Evolutionary conservation across 306 rosid genomes (phyloP).

Genomic region (Trifolium dubium): DNA sequence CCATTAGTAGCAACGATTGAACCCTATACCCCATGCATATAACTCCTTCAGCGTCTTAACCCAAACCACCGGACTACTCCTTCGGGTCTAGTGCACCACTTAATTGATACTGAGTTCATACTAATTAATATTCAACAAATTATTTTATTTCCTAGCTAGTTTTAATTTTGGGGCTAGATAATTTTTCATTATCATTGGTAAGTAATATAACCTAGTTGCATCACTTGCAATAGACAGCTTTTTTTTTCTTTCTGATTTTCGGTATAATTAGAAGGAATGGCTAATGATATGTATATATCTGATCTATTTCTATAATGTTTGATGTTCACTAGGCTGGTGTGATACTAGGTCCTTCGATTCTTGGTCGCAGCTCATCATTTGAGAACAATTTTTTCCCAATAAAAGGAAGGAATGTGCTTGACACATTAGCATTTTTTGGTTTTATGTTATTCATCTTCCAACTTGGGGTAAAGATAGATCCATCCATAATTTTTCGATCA

Average conservation of each 20-base stretch:
- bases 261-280: background rate
- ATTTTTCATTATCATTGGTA: background rate
- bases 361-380: constrained; percentile 54
- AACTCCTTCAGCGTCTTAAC: background rate
- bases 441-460: constrained; percentile 58
- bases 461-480: constrained; percentile 64
- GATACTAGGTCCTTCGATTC: constrained; percentile 69
- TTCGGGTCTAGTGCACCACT: background rate
- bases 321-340: constrained; percentile 60
- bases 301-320: constrained; percentile 30
- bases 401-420: constrained; percentile 52
- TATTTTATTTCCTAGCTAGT: background rate
- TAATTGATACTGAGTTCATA: background rate
- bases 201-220: background rate
- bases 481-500: constrained; percentile 42
- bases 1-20: background rate
- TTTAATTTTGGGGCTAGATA: background rate
- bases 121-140: background rate
- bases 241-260: background rate
- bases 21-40: background rate
- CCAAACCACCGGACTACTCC: background rate
- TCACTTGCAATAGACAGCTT: background rate
- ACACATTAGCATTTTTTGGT: constrained; percentile 61
- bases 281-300: constrained; percentile 14
- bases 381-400: constrained; percentile 54